Evolutionary conservation across 2,329 filamentous ascomycete genomes (phyloP), one percentile per base, ranked within the genome.

Genomic region (Triangularia verruculosa): DNA sequence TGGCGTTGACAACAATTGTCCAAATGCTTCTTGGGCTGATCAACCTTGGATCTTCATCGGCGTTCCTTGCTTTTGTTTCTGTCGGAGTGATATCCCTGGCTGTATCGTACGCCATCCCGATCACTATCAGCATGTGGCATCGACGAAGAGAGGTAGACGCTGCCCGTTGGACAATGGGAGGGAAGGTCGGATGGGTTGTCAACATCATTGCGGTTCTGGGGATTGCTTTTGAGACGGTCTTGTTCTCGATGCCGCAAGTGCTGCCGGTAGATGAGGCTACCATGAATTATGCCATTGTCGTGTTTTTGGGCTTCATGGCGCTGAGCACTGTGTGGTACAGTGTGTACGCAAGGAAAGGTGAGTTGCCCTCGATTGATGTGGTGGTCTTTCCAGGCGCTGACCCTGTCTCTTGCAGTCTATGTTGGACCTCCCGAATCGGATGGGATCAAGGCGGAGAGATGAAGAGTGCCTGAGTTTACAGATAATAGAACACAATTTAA

Each of bases 251-350:
- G 79, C 82, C 82, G 0, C 77, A 78, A 1, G 75, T 76, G 3
- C 64, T 83, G 57, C 82, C 82, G 0, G 79, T 83, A 13, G 81
- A 77, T 1, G 68, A 73, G 8, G 74, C 74, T 1, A 77, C 74
- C 47, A 84, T 84, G 81, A 84, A 86, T 66, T 87, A 87, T 69
- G 83, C 83, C 1, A 78, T 78, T 51, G 84, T 86, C 0, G 84
- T 88, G 2, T 82, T 87, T 65, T 78, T 82, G 0, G 83, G 82
- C 0, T 83, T 86, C 62, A 74, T 78, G 69, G 70, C 70, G 3
- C 73, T 84, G 28, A 76, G 77, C 17, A 79, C 76, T 0, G 67
- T 77, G 6, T 86, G 82, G 82, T 86, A 85, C 71, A 68, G 73
- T 0, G 68, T 81, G 6, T 79, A 83, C 73, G 83, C 82, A 55